These are phyloP conservation scores for Leonotis leonurus DNA, from an alignment of 257 asterid species.

Conservation along the genomic window DNA sequence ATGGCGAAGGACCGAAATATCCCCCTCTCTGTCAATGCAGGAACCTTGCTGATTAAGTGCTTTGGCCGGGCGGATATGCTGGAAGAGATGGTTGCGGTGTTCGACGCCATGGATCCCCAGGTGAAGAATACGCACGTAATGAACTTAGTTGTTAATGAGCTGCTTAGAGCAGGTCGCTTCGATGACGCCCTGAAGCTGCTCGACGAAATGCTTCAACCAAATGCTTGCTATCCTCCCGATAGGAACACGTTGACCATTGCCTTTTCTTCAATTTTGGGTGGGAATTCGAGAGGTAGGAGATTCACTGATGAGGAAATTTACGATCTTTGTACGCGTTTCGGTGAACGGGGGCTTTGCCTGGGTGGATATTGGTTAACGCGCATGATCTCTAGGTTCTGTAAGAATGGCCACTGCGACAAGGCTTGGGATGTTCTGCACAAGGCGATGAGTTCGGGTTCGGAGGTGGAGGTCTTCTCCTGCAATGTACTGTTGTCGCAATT, in stretches of 20 bases:
- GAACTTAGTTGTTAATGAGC: conserved; percentile 39
- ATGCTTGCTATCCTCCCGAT: conserved; percentile 32
- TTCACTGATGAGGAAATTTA: conserved; percentile 44
- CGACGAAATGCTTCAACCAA: conserved; percentile 57
- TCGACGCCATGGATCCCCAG: conserved; percentile 31
- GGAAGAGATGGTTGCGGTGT: conserved; percentile 36
- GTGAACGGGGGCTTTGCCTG: conserved; percentile 33
- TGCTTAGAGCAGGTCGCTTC: conserved; percentile 30
- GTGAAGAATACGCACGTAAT: conserved; percentile 31
- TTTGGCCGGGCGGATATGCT: conserved; percentile 46
- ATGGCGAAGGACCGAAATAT: conserved; percentile 29
- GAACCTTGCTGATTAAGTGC: conserved; percentile 39
- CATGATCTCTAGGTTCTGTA: conserved; percentile 42
- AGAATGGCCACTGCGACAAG: conserved; percentile 32
- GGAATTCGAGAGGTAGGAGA: conserved; percentile 36
- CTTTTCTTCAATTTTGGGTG: conserved; percentile 30
- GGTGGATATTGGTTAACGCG: conserved; percentile 31
- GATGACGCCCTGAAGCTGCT: conserved; percentile 70
- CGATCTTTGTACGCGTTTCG: conserved; percentile 34
- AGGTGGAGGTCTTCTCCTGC: conserved; percentile 37
- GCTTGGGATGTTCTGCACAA: conserved; percentile 63
- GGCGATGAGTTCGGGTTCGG: conserved; percentile 39
- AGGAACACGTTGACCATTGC: conserved; percentile 32
- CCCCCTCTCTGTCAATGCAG: conserved; percentile 50
- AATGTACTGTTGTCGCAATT: conserved; percentile 56